phyloP scores from a whole-genome alignment of 495 filamentous ascomycete species.

The Tuber melanosporum region DNA sequence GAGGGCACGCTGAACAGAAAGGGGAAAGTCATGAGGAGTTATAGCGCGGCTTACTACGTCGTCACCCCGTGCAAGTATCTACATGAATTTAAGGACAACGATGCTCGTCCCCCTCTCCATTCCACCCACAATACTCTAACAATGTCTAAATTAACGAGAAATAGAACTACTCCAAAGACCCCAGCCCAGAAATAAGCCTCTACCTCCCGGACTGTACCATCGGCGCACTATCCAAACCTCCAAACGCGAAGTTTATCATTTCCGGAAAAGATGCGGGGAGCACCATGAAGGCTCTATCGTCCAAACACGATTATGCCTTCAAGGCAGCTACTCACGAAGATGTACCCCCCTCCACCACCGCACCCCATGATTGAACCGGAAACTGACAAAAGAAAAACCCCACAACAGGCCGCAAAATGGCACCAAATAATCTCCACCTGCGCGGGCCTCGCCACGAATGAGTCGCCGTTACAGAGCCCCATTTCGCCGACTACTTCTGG shows the following conservation, averaged over 20 bases:
- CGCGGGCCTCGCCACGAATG: slow-evolving; percentile 35
- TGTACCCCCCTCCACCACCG: neutral
- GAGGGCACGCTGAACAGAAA: slow-evolving; percentile 84
- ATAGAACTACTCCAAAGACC: slow-evolving; percentile 66
- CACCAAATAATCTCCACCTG: slow-evolving; percentile 29
- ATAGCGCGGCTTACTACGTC: slow-evolving; percentile 77
- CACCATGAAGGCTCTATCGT: slow-evolving; percentile 48
- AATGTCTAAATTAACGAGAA: neutral
- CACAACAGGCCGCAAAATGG: slow-evolving; percentile 33
- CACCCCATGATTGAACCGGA: neutral
- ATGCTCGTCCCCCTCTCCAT: slow-evolving; percentile 43
- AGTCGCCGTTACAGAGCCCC: slow-evolving; percentile 29
- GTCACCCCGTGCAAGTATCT: slow-evolving; percentile 78
- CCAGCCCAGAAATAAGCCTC: slow-evolving; percentile 74
- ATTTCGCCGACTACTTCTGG: slow-evolving; percentile 13
- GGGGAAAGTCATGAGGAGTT: slow-evolving; percentile 65
- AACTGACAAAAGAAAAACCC: neutral
- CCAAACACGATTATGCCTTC: slow-evolving; percentile 60
- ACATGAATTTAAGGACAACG: slow-evolving; percentile 92
- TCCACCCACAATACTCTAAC: neutral
- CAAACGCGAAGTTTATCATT: slow-evolving; percentile 81
- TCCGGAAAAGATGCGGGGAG: slow-evolving; percentile 82
- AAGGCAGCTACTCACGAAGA: slow-evolving; percentile 44
- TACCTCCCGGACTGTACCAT: slow-evolving; percentile 87
- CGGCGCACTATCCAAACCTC: slow-evolving; percentile 48